phyloP scores from a whole-genome alignment of 2,329 filamentous ascomycete species.

The Cladobotryum protrusum region DNA sequence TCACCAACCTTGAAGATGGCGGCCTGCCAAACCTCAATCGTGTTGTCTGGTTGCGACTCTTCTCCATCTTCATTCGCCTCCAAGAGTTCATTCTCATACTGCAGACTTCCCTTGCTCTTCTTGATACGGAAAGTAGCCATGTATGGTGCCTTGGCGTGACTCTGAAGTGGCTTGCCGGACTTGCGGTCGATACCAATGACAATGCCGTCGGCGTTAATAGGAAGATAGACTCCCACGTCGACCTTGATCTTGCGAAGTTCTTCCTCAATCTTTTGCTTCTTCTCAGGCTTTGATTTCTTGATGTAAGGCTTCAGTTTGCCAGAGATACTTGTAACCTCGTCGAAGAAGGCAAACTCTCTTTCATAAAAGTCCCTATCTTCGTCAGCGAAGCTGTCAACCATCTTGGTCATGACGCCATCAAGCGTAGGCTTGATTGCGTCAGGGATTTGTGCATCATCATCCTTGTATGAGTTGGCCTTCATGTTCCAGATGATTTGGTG shows the following conservation, averaged over 20 bases:
- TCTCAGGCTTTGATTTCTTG: constrained; percentile 86
- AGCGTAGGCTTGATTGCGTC: constrained; percentile 90
- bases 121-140: constrained; percentile 98
- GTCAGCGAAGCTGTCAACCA: constrained; percentile 74
- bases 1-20: constrained; percentile 99
- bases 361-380: constrained; percentile 84
- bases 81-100: constrained; percentile 47
- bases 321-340: constrained; percentile 90
- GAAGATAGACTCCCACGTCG: constrained; percentile 93
- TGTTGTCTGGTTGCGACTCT: constrained; percentile 38
- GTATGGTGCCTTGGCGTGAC: constrained; percentile 95
- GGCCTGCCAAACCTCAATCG: constrained; percentile 95
- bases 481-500: constrained; percentile 99
- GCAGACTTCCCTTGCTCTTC: constrained; percentile 58
- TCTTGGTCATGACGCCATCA: constrained; percentile 78
- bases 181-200: constrained; percentile 98
- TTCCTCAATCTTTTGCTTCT: constrained; percentile 98
- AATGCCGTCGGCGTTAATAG: constrained; percentile 92
- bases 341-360: constrained; percentile 95
- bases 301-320: constrained; percentile 93
- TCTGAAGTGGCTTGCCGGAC: constrained; percentile 94
- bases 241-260: constrained; percentile 96
- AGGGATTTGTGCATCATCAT: constrained; percentile 84
- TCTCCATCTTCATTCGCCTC: constrained; percentile 39
- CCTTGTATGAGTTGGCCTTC: constrained; percentile 98